Evolutionary conservation across 192 early-diverging fungal species (phyloP), one percentile per base, ranked within the genome.

Genomic region (Coemansia sp.): DNA sequence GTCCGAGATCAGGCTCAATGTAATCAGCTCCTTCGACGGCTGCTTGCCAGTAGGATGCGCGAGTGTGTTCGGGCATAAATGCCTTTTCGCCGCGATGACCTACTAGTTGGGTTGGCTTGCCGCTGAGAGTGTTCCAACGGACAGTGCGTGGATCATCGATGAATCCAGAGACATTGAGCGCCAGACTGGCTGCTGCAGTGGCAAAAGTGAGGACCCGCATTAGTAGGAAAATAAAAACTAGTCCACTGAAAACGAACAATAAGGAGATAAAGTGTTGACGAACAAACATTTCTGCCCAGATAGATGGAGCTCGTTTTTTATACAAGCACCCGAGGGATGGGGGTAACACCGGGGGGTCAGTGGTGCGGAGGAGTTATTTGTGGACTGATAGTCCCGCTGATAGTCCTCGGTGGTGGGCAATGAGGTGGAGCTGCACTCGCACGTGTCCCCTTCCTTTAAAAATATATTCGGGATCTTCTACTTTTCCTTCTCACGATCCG

Each of bases 11-110:
- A 0, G 83, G 79, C 72, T 85, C 83, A 5, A 85, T 85, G 46
- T 69, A 81, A 44, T 85, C 83, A 2, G 73, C 83, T 16, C 70
- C 67, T 36, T 85, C 83, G 6, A 85, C 62, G 20, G 75, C 83
- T 0, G 83, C 83, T 60, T 85, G 83, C 79, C 78, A 85, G 69
- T 78, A 81, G 8, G 83, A 85, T 2, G 67, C 83, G 10, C 69
- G 66, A 0, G 83, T 64, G 53, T 85, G 83, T 40, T 85, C 83
- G 3, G 83, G 83, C 75, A 85, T 72, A 46, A 85, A 85, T 2
- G 83, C 71, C 70, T 85, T 85, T 68, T 85, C 83, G 50, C 83
- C 83, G 18, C 83, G 83, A 50, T 85, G 83, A 3, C 83, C 83
- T 1, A 85, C 69, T 36, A 85, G 61, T 63, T 47, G 62, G 5